Evolutionary conservation across 2,329 filamentous ascomycete genomes (phyloP), one percentile per base, ranked within the genome.

Genomic region (Fusarium tricinctum): DNA sequence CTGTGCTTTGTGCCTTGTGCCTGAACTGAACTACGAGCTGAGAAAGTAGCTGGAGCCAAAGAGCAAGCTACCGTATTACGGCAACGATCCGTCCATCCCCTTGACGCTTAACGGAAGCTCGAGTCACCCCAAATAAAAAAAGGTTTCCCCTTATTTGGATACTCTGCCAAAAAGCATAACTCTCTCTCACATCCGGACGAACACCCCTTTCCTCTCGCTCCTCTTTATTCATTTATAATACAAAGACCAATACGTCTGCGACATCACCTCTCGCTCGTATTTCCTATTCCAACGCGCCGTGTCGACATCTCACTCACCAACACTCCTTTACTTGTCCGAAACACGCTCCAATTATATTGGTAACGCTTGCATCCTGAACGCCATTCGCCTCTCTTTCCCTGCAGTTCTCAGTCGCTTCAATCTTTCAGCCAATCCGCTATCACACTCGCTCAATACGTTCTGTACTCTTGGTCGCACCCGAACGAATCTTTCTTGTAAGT

Each of bases 331-430:
- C 50, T 42, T 63, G 66, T 66, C 71, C 76, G 72, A 77, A 73
- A 76, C 74, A 75, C 40, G 44, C 53, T 61, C 66, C 73, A 74
- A 76, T 71, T 75, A 70, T 76, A 78, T 76, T 79, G 78, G 78
- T 73, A 72, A 76, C 73, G 68, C 74, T 77, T 74, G 72, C 71
- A 74, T 68, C 60, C 26, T 9, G 26, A 28, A 28, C 26, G 26
- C 26, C 26, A 28, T 69, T 52, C 63, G 46, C 58, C 56, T 61
- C 66, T 64, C 61, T 57, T 71, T 65, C 58, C 60, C 57, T 69
- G 64, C 61, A 66, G 50, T 62, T 66, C 57, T 66, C 64, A 46
- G 44, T 63, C 56, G 40, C 52, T 58, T 63, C 40, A 46, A 43
- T 40, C 56, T 42, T 61, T 48, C 39, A 56, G 40, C 68, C 68